Evolutionary conservation across 768 basidiomycete species (phyloP), one percentile per base, ranked within the genome.

Genomic region (Boletus tomentosulus): DNA sequence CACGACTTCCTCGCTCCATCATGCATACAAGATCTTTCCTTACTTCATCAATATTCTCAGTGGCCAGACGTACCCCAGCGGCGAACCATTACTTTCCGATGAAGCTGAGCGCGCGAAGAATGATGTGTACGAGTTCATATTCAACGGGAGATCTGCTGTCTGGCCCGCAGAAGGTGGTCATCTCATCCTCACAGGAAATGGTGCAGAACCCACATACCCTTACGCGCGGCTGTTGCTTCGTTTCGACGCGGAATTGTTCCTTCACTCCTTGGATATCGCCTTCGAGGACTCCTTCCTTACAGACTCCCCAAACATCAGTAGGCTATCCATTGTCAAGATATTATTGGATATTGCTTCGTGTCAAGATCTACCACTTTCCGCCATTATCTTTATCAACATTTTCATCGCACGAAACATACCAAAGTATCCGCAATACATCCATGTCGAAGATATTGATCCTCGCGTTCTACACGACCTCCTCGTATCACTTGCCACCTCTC

Each of bases 351-450:
- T 95, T 34, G 60, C 87, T 6, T 74, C 82, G 6, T 66, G 73
- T 48, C 73, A 71, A 24, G 75, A 77, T 46, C 71, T 93, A 27
- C 71, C 82, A 0, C 69, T 80, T 28, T 70, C 78, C 38, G 92
- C 91, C 65, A 72, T 75, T 54, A 93, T 90, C 3, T 90, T 99
- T 68, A 78, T 96, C 47, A 85, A 95, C 65, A 98, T 99, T 56
- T 99, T 99, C 71, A 80, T 98, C 53, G 92, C 97, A 4, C 87
- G 95, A 54, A 99, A 98, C 68, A 83, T 97, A 11, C 92, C 97
- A 0, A 98, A 98, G 72, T 99, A 98, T 71, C 85, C 89, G 1
- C 94, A 97, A 70, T 92, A 86, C 68, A 78, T 93, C 46, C 57
- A 12, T 0, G 48, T 59, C 33, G 46, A 59, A 39, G 62, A 56